Percentiles rank a stretch among this genome's conserved stretches.
Conservation (phyloP, 495 filamentous ascomycete genomes). For the Ramalina peruviana region DNA sequence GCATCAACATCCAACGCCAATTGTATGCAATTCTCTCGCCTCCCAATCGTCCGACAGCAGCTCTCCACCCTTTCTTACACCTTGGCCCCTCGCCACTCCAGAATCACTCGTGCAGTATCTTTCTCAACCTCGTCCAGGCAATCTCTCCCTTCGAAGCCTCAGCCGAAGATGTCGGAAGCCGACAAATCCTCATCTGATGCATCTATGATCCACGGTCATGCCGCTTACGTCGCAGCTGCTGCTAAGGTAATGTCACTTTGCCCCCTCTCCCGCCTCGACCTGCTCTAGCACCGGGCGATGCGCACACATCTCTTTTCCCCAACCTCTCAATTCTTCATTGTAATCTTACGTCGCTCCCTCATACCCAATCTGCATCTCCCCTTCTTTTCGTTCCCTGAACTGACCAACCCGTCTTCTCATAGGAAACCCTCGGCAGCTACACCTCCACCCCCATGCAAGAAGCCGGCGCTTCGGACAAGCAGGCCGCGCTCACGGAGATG, state of each 20-base stretch:
- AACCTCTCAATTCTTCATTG: neutral
- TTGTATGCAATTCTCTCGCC: too few relatives aligned
- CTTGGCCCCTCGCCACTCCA: too few relatives aligned
- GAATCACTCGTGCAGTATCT: too few relatives aligned
- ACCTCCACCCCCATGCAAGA: constrained; percentile 13
- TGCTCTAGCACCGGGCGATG: neutral
- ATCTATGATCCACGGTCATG: constrained; percentile 16
- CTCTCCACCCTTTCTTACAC: too few relatives aligned
- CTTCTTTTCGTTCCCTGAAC: too few relatives aligned
- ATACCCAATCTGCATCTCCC: too few relatives aligned
- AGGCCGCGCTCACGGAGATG: constrained; percentile 16
- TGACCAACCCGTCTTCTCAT: neutral
- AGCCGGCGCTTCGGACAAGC: constrained; percentile 10
- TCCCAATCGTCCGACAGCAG: too few relatives aligned
- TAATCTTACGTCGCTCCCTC: too few relatives aligned
- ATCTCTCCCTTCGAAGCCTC: too few relatives aligned
- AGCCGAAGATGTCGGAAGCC: constrained; percentile 5
- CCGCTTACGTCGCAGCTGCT: constrained; percentile 13
- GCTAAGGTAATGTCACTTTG: constrained; percentile 8
- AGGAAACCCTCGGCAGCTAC: constrained; percentile 16
- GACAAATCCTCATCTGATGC: constrained; percentile 1
- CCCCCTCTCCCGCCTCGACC: neutral
- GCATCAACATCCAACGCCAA: too few relatives aligned
- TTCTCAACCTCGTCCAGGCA: too few relatives aligned
- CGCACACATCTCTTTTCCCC: too few relatives aligned